Conservation (phyloP, 257 asterid species). For the Lycium ferocissimum region DNA sequence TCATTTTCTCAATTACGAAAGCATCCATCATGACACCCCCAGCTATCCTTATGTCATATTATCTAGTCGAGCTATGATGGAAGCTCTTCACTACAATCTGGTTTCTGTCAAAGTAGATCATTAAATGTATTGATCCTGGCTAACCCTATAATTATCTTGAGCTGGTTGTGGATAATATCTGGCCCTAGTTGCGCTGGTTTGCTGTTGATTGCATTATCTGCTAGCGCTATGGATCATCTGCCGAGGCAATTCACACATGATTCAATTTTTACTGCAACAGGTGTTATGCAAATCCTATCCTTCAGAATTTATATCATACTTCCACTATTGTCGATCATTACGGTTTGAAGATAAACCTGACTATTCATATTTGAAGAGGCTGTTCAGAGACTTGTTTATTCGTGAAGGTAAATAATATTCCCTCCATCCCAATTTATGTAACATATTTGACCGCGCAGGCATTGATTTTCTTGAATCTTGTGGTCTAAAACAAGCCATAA, state of each 20-base stretch:
- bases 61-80: conserved; percentile 2
- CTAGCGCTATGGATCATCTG: background rate
- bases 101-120: background rate
- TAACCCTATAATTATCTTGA: background rate
- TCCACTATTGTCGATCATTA: conserved; percentile 90
- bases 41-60: background rate
- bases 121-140: background rate
- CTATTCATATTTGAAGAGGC: conserved; percentile 92
- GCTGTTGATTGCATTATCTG: conserved; percentile 18
- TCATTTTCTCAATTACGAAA: too few relatives aligned
- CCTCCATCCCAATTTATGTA: background rate
- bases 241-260: background rate
- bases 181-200: conserved; percentile 10
- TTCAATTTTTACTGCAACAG: conserved; percentile 48
- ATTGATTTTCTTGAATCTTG: background rate
- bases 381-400: conserved; percentile 91
- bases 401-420: conserved; percentile 72
- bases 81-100: conserved; percentile 5
- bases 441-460: background rate
- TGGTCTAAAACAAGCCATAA: background rate
- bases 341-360: conserved; percentile 94
- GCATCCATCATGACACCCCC: background rate
- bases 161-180: background rate
- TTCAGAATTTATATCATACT: conserved; percentile 85
- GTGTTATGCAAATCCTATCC: conserved; percentile 89